Conservation (phyloP, 768 basidiomycete genomes). For the Cystofilobasidium bisporidii region DNA sequence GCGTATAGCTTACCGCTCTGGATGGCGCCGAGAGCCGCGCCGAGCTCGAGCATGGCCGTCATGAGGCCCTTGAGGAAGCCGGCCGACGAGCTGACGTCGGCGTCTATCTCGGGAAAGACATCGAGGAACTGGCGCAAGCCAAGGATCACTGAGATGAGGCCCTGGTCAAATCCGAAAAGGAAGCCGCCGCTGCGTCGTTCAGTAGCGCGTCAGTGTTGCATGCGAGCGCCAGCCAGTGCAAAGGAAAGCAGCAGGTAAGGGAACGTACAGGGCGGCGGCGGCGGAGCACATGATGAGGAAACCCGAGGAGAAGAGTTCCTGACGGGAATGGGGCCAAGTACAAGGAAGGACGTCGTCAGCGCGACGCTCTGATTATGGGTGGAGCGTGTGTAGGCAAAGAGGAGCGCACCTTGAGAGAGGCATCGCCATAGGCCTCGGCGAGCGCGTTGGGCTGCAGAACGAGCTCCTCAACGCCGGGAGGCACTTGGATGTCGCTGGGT, state of each 20-base stretch:
- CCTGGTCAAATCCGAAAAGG: constrained; percentile 8
- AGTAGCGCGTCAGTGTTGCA: too few species aligned
- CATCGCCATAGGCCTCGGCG: constrained; percentile 1
- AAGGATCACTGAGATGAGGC: neutral
- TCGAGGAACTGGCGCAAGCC: constrained; percentile 1
- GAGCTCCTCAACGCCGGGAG: constrained; percentile 1
- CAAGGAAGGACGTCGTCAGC: too few species aligned
- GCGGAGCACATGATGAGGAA: neutral
- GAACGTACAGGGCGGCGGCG: neutral
- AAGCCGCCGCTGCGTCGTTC: too few species aligned
- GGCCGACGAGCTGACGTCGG: neutral
- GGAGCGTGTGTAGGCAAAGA: neutral
- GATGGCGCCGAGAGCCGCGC: too few species aligned
- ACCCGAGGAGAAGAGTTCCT: neutral
- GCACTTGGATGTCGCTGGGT: neutral
- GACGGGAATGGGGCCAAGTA: neutral
- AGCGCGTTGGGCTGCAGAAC: neutral
- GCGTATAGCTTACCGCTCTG: too few species aligned
- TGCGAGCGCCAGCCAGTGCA: too few species aligned
- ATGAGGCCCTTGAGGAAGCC: constrained; percentile 2
- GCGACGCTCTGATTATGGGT: too few species aligned
- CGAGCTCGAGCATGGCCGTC: constrained; percentile 12
- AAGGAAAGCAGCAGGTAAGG: too few species aligned
- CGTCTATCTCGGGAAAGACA: neutral
- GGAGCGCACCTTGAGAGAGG: neutral